A percentile compares a stretch with the other conserved stretches of the same genome.
These are phyloP conservation scores for Trypanosoma mega DNA, from an alignment of 208 protist genomes.

Conservation along the genomic window DNA sequence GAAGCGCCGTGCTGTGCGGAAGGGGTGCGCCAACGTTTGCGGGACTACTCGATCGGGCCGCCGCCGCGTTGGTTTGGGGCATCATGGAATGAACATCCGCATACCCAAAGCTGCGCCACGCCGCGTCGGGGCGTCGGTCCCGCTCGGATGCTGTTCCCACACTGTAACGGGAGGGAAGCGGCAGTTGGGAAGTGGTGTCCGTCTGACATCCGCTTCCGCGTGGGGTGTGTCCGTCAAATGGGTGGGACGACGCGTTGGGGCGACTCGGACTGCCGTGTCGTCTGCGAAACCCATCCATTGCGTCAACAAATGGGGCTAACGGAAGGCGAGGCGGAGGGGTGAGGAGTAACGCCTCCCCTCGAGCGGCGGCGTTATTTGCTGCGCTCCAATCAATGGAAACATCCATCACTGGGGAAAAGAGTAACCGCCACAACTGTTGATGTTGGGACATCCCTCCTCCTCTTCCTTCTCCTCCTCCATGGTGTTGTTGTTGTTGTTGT, in stretches of 20 bases:
- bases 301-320: no score
- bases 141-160: background rate
- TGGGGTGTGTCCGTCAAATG: no score
- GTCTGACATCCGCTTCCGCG: background rate
- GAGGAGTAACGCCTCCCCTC: constrained; percentile 19
- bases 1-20: background rate
- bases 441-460: constrained; percentile 12
- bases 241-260: no score
- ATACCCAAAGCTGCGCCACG: background rate
- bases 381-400: constrained; percentile 16
- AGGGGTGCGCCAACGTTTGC: no score
- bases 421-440: constrained; percentile 15
- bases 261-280: no score
- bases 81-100: background rate
- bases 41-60: background rate
- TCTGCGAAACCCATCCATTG: no score
- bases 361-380: constrained; percentile 4
- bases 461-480: no score
- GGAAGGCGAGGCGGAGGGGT: background rate
- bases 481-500: no score
- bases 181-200: no score
- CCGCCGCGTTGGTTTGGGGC: background rate
- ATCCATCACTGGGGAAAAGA: constrained; percentile 3
- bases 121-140: no score
- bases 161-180: no score